Evolutionary conservation across 2,329 filamentous ascomycete genomes (phyloP), one percentile per base, ranked within the genome.

Genomic region (Ophiostoma novo-ulmi): DNA sequence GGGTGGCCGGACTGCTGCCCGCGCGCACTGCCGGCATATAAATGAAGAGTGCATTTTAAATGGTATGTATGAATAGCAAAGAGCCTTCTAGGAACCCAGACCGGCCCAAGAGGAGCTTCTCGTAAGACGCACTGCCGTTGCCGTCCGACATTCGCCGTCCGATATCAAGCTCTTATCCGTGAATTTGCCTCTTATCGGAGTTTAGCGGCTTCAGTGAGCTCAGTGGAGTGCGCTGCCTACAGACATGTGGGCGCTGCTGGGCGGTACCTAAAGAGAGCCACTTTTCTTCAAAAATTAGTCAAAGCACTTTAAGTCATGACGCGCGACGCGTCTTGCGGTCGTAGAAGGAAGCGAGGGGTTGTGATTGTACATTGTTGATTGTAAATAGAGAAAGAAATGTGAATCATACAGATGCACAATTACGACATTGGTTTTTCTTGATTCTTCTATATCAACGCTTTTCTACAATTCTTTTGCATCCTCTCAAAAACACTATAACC

Each of bases 241-340:
- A 44, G 41, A 17, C 41, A 17, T 31, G 13, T 44, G 41, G 41
- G 17, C 41, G 41, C 41, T 44, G 41, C 41, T 44, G 31, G 31
- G 41, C 41, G 41, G 3, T 48, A 48, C 44, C 22, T 35, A n/a
- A 35, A 31, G 26, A 35, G 26, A 36, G 10, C 26, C 52, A 31
- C 22, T 58, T 58, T 58, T 58, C 8, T 26, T 2, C n/a, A 26
- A n/a, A 65, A 22, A 26, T 65, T 22, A 65, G 35, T 65, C n/a
- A 65, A 20, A 70, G n/a, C 55, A 44, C 13, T 35, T 31, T 41
- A 44, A 39, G 63, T 39, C 41, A 41, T 64, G 69, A 64, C 61
- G 63, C 69, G 63, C 69, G 69, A 70, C 69, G 69, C 69, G 69
- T 70, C 64, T 70, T 70, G 31, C 17, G 17, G 20, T n/a, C 8